These are phyloP conservation scores for Yarrowia deformans DNA, from an alignment of 805 yeast species.

Conservation along the genomic window DNA sequence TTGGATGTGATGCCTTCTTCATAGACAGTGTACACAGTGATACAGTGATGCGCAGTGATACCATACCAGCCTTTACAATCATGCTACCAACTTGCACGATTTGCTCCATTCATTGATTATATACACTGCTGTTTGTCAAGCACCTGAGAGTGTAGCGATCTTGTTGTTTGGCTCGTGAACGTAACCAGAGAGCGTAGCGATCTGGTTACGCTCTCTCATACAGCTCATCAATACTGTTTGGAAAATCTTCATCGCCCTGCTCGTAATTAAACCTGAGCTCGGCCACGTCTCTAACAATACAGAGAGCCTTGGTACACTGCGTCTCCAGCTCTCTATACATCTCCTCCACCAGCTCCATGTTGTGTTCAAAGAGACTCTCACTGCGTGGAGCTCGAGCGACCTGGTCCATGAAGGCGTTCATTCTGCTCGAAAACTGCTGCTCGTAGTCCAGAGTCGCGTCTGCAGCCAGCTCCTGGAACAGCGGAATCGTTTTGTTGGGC, in stretches of 20 bases:
- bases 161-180: too few relatives aligned
- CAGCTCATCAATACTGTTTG: too few relatives aligned
- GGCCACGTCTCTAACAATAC: not conserved
- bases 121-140: too few relatives aligned
- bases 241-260: not conserved
- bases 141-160: too few relatives aligned
- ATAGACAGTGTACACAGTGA: too few relatives aligned
- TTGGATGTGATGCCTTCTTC: too few relatives aligned
- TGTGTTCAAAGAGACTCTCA: not conserved
- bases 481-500: not conserved
- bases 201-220: too few relatives aligned
- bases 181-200: too few relatives aligned
- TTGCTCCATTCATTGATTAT: too few relatives aligned
- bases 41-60: too few relatives aligned
- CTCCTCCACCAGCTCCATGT: not conserved
- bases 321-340: not conserved
- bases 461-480: not conserved
- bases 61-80: too few relatives aligned
- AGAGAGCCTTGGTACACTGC: not conserved
- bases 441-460: not conserved
- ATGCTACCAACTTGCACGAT: too few relatives aligned
- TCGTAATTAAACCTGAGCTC: not conserved
- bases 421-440: not conserved
- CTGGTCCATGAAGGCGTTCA: not conserved
- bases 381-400: not conserved